Evolutionary conservation across 2,329 filamentous ascomycete species (phyloP).

Genomic region (Pestalotiopsis fici): DNA sequence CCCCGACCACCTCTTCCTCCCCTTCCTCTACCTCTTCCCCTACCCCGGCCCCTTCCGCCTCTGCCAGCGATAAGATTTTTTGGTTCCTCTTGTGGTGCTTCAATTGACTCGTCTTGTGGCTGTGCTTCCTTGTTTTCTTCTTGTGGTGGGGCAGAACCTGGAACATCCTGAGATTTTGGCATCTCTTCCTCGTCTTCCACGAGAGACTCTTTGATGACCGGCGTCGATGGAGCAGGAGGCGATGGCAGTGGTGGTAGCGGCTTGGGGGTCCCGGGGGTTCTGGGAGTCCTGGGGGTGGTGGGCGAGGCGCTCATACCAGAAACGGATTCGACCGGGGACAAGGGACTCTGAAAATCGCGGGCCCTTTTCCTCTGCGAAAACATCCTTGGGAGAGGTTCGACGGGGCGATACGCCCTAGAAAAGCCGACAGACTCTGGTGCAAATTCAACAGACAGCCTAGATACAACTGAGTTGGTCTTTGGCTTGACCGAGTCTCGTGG

Average conservation of each 20-base stretch:
- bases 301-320: background rate
- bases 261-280: background rate
- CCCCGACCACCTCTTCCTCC: background rate
- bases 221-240: background rate
- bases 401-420: background rate
- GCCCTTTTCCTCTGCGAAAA: background rate
- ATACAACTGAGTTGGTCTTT: background rate
- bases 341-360: background rate
- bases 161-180: background rate
- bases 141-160: too few relatives aligned
- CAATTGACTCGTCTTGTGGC: background rate
- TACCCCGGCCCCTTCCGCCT: background rate
- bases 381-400: background rate
- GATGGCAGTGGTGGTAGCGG: background rate
- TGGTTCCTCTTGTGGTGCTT: background rate
- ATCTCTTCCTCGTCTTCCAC: background rate
- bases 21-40: background rate
- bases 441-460: slow-evolving; percentile 4
- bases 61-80: background rate
- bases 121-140: background rate
- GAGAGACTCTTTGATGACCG: background rate
- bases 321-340: slow-evolving; percentile 1
- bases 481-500: background rate
- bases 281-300: background rate
- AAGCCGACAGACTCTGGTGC: background rate